phyloP scores from a whole-genome alignment of 208 protist genomes.

The Trypanosoma rangeli region DNA sequence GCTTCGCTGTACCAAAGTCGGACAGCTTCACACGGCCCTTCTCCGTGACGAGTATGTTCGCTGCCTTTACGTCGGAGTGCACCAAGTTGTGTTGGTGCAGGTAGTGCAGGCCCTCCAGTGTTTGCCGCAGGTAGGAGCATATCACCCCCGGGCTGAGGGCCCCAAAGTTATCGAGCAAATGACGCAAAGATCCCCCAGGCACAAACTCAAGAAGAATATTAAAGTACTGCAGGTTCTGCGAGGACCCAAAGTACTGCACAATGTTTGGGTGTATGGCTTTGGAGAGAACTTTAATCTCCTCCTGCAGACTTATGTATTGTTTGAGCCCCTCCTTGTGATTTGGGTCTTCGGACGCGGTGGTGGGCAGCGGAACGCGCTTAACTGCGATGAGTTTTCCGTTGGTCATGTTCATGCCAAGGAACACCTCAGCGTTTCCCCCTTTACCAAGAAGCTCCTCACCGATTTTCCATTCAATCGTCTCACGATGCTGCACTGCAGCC shows the following conservation, averaged over 20 bases:
- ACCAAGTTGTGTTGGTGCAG: constrained; percentile 89
- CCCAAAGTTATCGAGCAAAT: constrained; percentile 90
- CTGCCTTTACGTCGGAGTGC: constrained; percentile 90
- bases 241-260: constrained; percentile 89
- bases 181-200: constrained; percentile 84
- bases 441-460: constrained; percentile 90
- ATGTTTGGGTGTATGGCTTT: constrained; percentile 90
- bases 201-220: constrained; percentile 93
- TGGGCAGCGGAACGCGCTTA: constrained; percentile 83
- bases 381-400: constrained; percentile 91
- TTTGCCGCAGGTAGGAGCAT: constrained; percentile 79
- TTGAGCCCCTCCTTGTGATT: constrained; percentile 61
- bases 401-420: constrained; percentile 89
- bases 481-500: constrained; percentile 26
- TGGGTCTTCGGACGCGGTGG: constrained; percentile 30
- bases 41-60: constrained; percentile 91
- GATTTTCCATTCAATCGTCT: constrained; percentile 92
- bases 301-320: constrained; percentile 84
- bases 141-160: constrained; percentile 81
- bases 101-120: constrained; percentile 82
- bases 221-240: constrained; percentile 81
- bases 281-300: constrained; percentile 90
- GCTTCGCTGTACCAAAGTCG: constrained; percentile 88
- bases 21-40: constrained; percentile 85
- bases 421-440: constrained; percentile 89